Base-by-base conservation (phyloP, 2,329 filamentous ascomycete species). In the Hypoxylon sp. region DNA sequence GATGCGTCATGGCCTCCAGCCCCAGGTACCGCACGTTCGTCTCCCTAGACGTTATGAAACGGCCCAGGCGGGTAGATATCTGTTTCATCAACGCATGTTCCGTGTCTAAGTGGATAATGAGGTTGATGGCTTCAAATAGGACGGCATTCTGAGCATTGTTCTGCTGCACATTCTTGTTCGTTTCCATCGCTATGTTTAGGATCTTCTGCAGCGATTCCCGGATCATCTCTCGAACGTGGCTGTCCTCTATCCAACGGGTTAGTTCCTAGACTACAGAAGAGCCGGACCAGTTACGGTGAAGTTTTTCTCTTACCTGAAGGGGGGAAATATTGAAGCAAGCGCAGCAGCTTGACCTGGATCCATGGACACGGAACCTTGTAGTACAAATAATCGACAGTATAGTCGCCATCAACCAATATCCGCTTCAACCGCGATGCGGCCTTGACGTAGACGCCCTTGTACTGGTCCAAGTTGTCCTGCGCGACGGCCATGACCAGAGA, bases 281-380 rank as follows among this genome's bases (percentile, higher is more conserved):
- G 5, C 21, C 1, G 24, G 2, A 9, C 33, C 20, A 24, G n/a
- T 3, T 26, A 17, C 17, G 17, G 42, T 26, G 35, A 9, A n/a
- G n/a, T n/a, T n/a, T n/a, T n/a, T n/a, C 9, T 76, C 82, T 64
- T 81, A 93, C 91, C 89, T 72, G 95, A 96, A 41, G 95, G 94
- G 21, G 93, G 90, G 75, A 97, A 99, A 74, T 98, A 99, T 76
- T 99, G 95, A 63, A 99, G 81, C 59, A 99, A 78, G 61, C 93
- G 87, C 65, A 99, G 77, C 15, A 99, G 83, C 78, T 99, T 99
- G 70, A 98, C 90, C 76, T 98, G 93, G 55, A 99, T 88, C 95
- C 95, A 99, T 2, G 95, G 95, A 72, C 95, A 99, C 1, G 95
- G 95, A n/a, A 99, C 95, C 71, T 97, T 97, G 81, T 99, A 99